phyloP scores from a whole-genome alignment of 371 early-diverging fungal genomes.

The Mortierella polycephala region DNA sequence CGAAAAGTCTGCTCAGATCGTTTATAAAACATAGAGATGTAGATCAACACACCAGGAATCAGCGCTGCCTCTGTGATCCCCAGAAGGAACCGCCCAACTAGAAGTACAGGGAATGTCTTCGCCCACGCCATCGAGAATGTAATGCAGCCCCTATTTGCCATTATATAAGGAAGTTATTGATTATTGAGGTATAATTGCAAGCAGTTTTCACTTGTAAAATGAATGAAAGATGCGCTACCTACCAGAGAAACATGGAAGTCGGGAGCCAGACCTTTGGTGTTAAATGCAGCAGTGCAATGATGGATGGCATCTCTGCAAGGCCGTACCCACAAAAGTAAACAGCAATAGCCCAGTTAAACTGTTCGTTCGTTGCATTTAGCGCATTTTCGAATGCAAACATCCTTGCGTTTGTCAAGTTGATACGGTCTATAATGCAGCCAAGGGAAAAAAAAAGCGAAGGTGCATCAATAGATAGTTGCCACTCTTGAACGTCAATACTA shows the following conservation, averaged over 20 bases:
- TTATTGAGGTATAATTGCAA: too few species aligned
- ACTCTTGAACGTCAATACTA: too few species aligned
- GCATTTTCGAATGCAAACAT: slow-evolving; percentile 38
- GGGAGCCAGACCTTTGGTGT: slow-evolving; percentile 46
- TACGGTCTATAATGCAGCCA: slow-evolving; percentile 17
- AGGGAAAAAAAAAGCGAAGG: neutral
- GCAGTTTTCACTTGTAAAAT: neutral
- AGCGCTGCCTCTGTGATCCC: slow-evolving; percentile 42
- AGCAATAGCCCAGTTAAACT: slow-evolving; percentile 35
- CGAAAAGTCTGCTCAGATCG: slow-evolving; percentile 43
- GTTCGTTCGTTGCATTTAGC: slow-evolving; percentile 17
- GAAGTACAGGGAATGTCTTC: slow-evolving; percentile 7
- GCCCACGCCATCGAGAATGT: slow-evolving; percentile 31
- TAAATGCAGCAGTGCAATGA: slow-evolving; percentile 29
- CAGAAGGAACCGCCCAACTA: slow-evolving; percentile 22
- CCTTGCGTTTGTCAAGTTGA: slow-evolving; percentile 36
- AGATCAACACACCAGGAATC: slow-evolving; percentile 40
- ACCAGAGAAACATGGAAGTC: slow-evolving; percentile 43
- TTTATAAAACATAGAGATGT: slow-evolving; percentile 48
- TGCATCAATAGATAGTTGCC: too few species aligned
- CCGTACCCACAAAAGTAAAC: slow-evolving; percentile 39
- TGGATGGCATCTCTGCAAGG: slow-evolving; percentile 49
- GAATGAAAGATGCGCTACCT: neutral
- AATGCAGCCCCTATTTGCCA: slow-evolving; percentile 25
- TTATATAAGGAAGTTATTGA: neutral